These are phyloP conservation scores for Yamadazyma triangularis DNA, from an alignment of 1,139 yeast genomes.

Conservation along the genomic window DNA sequence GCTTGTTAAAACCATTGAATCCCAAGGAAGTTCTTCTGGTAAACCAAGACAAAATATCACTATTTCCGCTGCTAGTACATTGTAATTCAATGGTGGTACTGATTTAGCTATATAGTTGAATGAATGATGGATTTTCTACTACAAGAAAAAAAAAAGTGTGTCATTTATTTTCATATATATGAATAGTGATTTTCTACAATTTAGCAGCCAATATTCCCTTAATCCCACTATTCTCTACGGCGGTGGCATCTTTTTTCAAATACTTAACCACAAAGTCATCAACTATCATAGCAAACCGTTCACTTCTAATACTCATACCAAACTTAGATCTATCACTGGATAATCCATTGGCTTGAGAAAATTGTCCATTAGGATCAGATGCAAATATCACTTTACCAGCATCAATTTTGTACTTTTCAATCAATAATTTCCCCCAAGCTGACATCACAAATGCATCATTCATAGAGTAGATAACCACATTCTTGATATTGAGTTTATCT, in stretches of 20 bases:
- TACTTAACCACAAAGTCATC: constrained; percentile 10
- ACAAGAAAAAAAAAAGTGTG: too few relatives aligned
- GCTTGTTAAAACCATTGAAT: constrained; percentile 87
- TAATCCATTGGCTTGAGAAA: constrained; percentile 47
- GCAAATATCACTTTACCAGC: constrained; percentile 40
- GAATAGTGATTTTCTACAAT: too few relatives aligned
- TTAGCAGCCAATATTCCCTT: constrained; percentile 64
- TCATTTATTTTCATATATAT: too few relatives aligned
- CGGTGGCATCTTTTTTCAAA: constrained; percentile 10
- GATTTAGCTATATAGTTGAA: too few relatives aligned
- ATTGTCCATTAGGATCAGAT: constrained; percentile 64
- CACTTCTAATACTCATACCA: constrained; percentile 63
- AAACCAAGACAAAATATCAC: too few relatives aligned
- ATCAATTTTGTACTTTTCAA: constrained; percentile 10
- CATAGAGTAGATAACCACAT: constrained; percentile 13
- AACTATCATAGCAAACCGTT: constrained; percentile 69
- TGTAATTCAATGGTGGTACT: too few relatives aligned
- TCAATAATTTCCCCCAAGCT: constrained; percentile 32
- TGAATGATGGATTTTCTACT: too few relatives aligned
- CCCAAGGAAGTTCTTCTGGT: constrained; percentile 81
- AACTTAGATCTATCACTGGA: constrained; percentile 31
- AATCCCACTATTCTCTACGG: constrained; percentile 50
- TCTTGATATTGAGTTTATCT: constrained; percentile 16
- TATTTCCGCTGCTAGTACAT: too few relatives aligned
- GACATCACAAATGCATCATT: constrained; percentile 14